Base-by-base conservation (phyloP, 768 basidiomycete species). In the Xerocomus spinulosus region DNA sequence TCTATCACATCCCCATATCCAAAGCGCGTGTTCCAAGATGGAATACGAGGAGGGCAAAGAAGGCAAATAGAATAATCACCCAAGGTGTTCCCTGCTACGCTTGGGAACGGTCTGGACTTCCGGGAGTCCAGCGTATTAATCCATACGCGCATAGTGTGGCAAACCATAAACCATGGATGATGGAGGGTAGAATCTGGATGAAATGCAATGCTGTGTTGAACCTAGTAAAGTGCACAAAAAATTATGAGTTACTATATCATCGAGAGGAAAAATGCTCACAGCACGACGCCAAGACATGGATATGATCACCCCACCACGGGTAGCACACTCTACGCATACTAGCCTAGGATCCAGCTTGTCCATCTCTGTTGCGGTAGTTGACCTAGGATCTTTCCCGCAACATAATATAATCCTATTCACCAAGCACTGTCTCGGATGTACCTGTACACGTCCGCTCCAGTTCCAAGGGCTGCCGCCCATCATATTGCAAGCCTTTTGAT, bases 401-500 rank as follows among this genome's bases (percentile, higher is more conserved):
- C 46, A 51, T 18, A 26, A 32, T 8, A 64, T 3, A 25, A 61
- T 32, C n/a, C 52, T 48, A 15, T 53, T 38, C 26, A 59, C 51
- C 12, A 45, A 35, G 18, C 44, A 25, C 15, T 47, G 56, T 40
- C 43, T 56, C 17, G 59, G 56, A 39, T 64, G 61, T 15, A 55
- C 44, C 39, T 50, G 48, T 42, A 63, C 49, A 34, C 54, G 58
- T 35, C 50, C 55, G 12, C 13, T 32, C 17, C 55, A 60, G 28
- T 37, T 58, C 63, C 58, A 66, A 42, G 46, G 51, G 34, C 50
- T 37, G 4, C 59, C 45, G 4, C 54, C 63, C 63, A 66, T 66
- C 37, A 41, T 30, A 37, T 53, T 50, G 29, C 42, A 44, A 26
- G 63, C 62, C 30, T 54, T 60, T 25, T 62, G 57, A 21, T 48